Base-by-base conservation (phyloP, 805 yeast species). In the Ogataea sp. region DNA sequence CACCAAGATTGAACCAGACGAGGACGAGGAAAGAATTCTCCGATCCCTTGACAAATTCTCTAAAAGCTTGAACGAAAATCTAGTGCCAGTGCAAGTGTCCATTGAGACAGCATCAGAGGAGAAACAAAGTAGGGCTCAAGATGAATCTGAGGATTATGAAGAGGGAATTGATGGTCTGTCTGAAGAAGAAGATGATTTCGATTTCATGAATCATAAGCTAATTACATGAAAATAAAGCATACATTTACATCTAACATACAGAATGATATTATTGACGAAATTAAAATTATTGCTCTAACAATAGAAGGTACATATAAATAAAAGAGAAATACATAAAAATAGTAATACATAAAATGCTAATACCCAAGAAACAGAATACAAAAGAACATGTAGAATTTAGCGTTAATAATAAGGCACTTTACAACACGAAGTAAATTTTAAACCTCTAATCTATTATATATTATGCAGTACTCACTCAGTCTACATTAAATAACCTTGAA, bases 401-500 rank as follows among this genome's bases (percentile, higher is more conserved):
- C n/a, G n/a, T n/a, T n/a, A n/a, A n/a, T n/a, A n/a, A n/a, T n/a
- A n/a, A n/a, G n/a, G n/a, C n/a, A n/a, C n/a, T n/a, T n/a, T n/a
- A n/a, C n/a, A n/a, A n/a, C n/a, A n/a, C n/a, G n/a, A n/a, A n/a
- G n/a, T n/a, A n/a, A n/a, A n/a, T n/a, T n/a, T n/a, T n/a, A n/a
- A n/a, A n/a, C n/a, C n/a, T n/a, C n/a, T n/a, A n/a, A n/a, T n/a
- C n/a, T n/a, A n/a, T n/a, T n/a, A n/a, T n/a, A n/a, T n/a, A n/a
- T n/a, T 23, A 23, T 23, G n/a, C 11, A 30, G 21, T 30, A n/a
- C 14, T 51, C 58, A 36, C 44, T 30, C 9, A 47, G 26, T 47
- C 57, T n/a, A n/a, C n/a, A n/a, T n/a, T n/a, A n/a, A n/a, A n/a
- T n/a, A 59, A 1, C 67, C 67, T 28, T 43, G 42, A 20, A 62